Evolutionary conservation across 495 filamentous ascomycete species (phyloP), one percentile per base, ranked within the genome.

Genomic region (Jackrogersella minutella): DNA sequence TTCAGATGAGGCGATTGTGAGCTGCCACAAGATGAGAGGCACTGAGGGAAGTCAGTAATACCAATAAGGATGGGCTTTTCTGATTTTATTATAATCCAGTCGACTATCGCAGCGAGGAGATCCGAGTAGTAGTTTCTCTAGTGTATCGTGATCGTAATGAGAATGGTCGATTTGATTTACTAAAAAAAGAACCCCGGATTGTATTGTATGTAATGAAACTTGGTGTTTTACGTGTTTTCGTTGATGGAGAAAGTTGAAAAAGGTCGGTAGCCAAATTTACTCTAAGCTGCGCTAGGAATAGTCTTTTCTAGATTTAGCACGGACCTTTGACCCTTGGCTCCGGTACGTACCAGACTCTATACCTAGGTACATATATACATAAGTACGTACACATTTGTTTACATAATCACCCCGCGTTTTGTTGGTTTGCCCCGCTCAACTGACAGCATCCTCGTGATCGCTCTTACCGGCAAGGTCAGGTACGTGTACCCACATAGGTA

Each of bases 371-470:
- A n/a, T n/a, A n/a, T n/a, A n/a, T 50, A 14, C 24, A 5, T 50
- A 50, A 26, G 14, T 41, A 39, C 21, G 11, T 36, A n/a, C n/a
- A n/a, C n/a, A n/a, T n/a, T n/a, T n/a, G n/a, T n/a, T 44, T 24
- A 30, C 34, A 31, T 30, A n/a, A 16, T 16, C 58, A 67, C 68
- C 68, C 68, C 68, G 58, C 62, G 58, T 67, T 70, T 67, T 47
- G 53, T 52, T 30, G 56, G 31, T 52, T 62, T 70, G 57, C 68
- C 68, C 64, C 68, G 53, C 68, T 62, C 63, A 62, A 58, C 62
- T 39, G 41, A 53, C 44, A 57, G 17, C 39, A 67, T 55, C 68
- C 68, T 70, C 64, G 68, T 66, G 59, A 70, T 66, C 68, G 13
- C 28, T 55, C 55, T 64, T 69, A 63, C 65, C 54, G 26, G 8